Evolutionary conservation across 1,139 yeast species (phyloP).

Genomic region (Yamadazyma spencermartinsiae): DNA sequence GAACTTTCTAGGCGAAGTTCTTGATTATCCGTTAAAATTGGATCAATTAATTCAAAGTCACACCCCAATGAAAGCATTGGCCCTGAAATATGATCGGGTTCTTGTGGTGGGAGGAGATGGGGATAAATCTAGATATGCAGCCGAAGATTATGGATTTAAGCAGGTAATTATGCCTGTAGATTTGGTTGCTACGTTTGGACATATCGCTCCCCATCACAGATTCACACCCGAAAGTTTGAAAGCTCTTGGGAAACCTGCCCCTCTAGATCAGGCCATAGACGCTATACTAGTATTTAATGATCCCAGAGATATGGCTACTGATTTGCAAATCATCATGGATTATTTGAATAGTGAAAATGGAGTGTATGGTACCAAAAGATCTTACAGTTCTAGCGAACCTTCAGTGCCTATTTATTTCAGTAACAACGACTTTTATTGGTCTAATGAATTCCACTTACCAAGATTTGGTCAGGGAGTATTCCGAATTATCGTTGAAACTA

Average conservation of each 20-base stretch:
- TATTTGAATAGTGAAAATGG: conserved; percentile 67
- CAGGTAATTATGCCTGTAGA: conserved; percentile 80
- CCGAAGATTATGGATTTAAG: conserved; percentile 74
- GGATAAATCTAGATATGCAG: conserved; percentile 70
- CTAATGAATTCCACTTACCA: conserved; percentile 76
- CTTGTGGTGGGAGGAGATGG: conserved; percentile 83
- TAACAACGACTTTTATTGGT: conserved; percentile 88
- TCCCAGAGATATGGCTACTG: conserved; percentile 88
- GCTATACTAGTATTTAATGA: conserved; percentile 88
- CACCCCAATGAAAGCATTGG: conserved; percentile 77
- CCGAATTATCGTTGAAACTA: conserved; percentile 59
- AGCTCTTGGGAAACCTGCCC: conserved; percentile 39
- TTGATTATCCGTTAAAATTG: conserved; percentile 53
- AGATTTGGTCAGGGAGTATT: conserved; percentile 95
- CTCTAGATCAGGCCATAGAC: conserved; percentile 52
- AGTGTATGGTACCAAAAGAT: conserved; percentile 59
- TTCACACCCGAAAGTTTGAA: conserved; percentile 49
- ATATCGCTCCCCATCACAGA: conserved; percentile 75
- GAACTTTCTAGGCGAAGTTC: conserved; percentile 49
- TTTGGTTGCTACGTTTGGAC: conserved; percentile 54
- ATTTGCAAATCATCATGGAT: conserved; percentile 76
- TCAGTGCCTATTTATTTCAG: conserved; percentile 80
- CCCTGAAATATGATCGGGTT: conserved; percentile 55
- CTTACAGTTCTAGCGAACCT: conserved; percentile 40
- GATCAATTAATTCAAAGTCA: conserved; percentile 85